Evolutionary conservation across 257 asterid species (phyloP).

Genomic region (Fraxinus pennsylvanica): DNA sequence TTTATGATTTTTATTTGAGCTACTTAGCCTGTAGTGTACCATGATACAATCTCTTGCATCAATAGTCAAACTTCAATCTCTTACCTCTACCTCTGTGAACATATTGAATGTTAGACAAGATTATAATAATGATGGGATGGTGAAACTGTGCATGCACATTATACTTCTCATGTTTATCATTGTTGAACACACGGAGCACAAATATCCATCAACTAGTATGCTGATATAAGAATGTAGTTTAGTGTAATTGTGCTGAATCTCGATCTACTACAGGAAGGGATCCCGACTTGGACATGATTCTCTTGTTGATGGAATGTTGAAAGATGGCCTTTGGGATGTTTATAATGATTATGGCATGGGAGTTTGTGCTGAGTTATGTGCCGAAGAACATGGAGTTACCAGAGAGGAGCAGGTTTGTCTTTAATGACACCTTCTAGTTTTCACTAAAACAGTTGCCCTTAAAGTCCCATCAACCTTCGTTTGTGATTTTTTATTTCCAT

Average conservation of each 20-base stretch:
- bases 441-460: background rate
- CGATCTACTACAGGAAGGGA: slow-evolving; percentile 72
- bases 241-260: slow-evolving; percentile 18
- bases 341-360: slow-evolving; percentile 95
- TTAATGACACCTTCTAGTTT: background rate
- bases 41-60: background rate
- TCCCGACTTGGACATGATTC: slow-evolving; percentile 97
- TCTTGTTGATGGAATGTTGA: slow-evolving; percentile 96
- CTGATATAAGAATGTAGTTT: slow-evolving; percentile 1
- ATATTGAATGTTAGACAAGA: background rate
- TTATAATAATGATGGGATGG: background rate
- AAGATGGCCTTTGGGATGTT: slow-evolving; percentile 98
- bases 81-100: background rate
- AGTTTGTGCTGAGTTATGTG: slow-evolving; percentile 95
- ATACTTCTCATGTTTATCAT: background rate
- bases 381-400: slow-evolving; percentile 73
- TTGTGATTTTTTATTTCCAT: background rate
- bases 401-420: slow-evolving; percentile 90
- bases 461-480: background rate
- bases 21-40: slow-evolving; percentile 7
- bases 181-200: background rate
- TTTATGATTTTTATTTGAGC: slow-evolving; percentile 1
- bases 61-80: slow-evolving; percentile 3
- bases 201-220: background rate
- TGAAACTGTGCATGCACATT: background rate